phyloP scores from a whole-genome alignment of 352 stramenopile genomes.

The Globisporangium canariense region DNA sequence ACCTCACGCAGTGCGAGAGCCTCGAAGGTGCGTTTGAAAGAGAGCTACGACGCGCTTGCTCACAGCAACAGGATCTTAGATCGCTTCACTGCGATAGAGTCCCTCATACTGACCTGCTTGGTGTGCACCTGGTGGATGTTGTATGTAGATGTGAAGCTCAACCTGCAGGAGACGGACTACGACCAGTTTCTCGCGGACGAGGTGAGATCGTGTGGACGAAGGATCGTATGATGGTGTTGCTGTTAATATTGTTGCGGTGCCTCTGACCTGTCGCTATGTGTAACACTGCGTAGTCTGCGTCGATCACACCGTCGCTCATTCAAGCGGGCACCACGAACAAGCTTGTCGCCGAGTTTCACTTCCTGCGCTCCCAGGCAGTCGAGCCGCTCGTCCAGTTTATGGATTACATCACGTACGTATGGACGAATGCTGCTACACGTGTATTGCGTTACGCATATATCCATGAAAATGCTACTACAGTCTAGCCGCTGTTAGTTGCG shows the following conservation, averaged over 20 bases:
- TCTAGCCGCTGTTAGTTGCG: neutral
- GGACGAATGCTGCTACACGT: neutral
- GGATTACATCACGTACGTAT: slow-evolving; percentile 96
- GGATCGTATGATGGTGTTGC: slow-evolving; percentile 18
- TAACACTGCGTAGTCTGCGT: slow-evolving; percentile 34
- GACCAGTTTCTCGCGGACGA: slow-evolving; percentile 95
- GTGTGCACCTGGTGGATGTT: neutral
- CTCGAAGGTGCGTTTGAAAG: slow-evolving; percentile 63
- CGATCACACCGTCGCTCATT: slow-evolving; percentile 75
- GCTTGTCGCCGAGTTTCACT: slow-evolving; percentile 95
- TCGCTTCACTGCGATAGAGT: neutral
- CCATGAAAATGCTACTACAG: neutral
- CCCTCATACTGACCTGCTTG: neutral
- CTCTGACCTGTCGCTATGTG: neutral
- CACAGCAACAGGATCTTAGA: slow-evolving; percentile 12
- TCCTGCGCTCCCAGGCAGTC: slow-evolving; percentile 94
- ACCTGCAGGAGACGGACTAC: slow-evolving; percentile 99
- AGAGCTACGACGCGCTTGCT: neutral
- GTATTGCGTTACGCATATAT: neutral
- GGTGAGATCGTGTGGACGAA: slow-evolving; percentile 24
- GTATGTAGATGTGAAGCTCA: slow-evolving; percentile 85
- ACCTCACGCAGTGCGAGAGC: slow-evolving; percentile 88
- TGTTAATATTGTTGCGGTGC: slow-evolving; percentile 29
- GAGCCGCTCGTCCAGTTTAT: slow-evolving; percentile 96
- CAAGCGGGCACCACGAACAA: slow-evolving; percentile 87